Evolutionary conservation across 306 rosid species (phyloP).

Genomic region (Begonia masoniana): DNA sequence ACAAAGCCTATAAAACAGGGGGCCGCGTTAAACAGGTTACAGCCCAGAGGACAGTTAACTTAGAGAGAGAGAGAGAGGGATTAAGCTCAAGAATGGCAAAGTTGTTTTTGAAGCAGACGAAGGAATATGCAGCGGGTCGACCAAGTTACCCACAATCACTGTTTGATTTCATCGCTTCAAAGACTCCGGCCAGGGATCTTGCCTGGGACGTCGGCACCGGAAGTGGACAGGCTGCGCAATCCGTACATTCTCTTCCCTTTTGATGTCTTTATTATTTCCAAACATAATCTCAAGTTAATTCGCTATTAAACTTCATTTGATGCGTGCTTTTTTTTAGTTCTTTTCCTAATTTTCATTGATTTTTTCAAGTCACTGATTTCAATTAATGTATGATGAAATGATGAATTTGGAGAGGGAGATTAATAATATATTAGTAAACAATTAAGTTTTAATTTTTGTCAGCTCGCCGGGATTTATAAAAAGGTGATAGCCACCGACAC

Average conservation of each 20-base stretch:
- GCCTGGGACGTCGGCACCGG: slow-evolving; percentile 92
- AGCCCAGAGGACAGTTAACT: background rate
- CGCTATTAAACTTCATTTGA: no score
- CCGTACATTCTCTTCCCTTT: slow-evolving; percentile 14
- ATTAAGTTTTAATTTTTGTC: slow-evolving; percentile 5
- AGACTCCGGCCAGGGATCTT: slow-evolving; percentile 37
- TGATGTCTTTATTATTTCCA: background rate
- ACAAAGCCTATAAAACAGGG: background rate
- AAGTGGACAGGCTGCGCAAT: slow-evolving; percentile 71
- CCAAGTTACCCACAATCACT: slow-evolving; percentile 52
- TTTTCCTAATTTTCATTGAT: no score
- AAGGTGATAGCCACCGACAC: slow-evolving; percentile 61
- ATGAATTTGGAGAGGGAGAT: no score
- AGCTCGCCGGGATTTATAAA: slow-evolving; percentile 46
- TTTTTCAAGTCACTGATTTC: no score
- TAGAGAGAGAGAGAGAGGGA: background rate
- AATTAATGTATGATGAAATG: no score
- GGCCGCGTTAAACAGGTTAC: background rate
- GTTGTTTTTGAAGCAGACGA: slow-evolving; percentile 39
- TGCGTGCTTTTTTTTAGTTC: no score
- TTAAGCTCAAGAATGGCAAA: slow-evolving; percentile 17
- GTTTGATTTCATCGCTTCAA: slow-evolving; percentile 58
- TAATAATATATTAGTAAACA: no score
- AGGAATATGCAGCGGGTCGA: slow-evolving; percentile 38
- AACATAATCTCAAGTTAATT: no score